These are phyloP conservation scores for Acidiella bohemica DNA, from an alignment of 495 filamentous ascomycete species.

Conservation along the genomic window DNA sequence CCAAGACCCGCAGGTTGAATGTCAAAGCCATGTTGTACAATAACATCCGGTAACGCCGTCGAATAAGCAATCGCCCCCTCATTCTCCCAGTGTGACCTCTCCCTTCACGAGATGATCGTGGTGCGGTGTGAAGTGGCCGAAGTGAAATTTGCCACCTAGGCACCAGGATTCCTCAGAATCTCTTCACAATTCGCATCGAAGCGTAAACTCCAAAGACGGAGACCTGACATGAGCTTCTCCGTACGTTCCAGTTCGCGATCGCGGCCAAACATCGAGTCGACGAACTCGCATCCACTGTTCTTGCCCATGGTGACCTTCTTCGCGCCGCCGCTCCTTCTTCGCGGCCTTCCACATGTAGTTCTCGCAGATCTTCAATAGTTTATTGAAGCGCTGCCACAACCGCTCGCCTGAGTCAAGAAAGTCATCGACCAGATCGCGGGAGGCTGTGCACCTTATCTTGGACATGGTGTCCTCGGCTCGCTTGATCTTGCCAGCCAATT, in stretches of 20 bases:
- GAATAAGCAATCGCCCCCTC: no score
- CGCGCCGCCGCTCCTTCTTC: constrained; percentile 47
- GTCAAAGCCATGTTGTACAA: no score
- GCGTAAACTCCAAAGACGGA: constrained; percentile 86
- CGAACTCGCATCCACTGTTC: constrained; percentile 89
- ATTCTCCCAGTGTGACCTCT: no score
- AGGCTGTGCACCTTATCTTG: constrained; percentile 56
- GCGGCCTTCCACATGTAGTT: constrained; percentile 79
- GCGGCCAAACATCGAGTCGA: constrained; percentile 89
- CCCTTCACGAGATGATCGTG: no score
- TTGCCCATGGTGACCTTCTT: constrained; percentile 66
- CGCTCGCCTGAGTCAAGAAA: constrained; percentile 87
- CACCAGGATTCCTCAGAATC: constrained; percentile 47
- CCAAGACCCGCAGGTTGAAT: no score
- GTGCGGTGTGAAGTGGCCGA: no score
- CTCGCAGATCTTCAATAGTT: constrained; percentile 80
- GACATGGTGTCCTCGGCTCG: constrained; percentile 70
- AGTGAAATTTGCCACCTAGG: no score
- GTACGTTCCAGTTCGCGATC: constrained; percentile 85
- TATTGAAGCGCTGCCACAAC: constrained; percentile 73
- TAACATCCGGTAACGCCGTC: no score
- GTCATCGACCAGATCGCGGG: constrained; percentile 71
- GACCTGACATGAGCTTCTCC: constrained; percentile 86
- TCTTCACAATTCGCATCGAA: constrained; percentile 96
- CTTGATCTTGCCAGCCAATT: constrained; percentile 92